A percentile compares a stretch with the other conserved stretches of the same genome.
These are phyloP conservation scores for Metschnikowia cerradonensis DNA, from an alignment of 805 yeast species.

Conservation along the genomic window DNA sequence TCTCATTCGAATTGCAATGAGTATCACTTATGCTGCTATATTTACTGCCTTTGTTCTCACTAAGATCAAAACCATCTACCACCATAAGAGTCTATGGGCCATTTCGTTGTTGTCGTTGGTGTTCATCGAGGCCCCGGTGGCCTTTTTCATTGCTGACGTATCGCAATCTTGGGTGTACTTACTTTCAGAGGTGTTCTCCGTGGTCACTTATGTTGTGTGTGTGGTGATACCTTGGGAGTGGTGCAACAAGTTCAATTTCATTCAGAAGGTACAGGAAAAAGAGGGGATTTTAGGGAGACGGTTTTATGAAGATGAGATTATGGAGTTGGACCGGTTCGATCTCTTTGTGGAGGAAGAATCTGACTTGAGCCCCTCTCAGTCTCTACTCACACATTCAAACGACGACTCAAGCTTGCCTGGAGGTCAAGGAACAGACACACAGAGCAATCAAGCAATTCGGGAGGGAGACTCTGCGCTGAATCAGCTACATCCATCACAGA, in stretches of 20 bases:
- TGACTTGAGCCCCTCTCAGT: slow-evolving; percentile 5
- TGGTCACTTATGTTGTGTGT: slow-evolving; percentile 65
- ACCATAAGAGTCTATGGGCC: slow-evolving; percentile 45
- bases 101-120: slow-evolving; percentile 54
- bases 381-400: neutral
- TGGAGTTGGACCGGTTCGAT: slow-evolving; percentile 38
- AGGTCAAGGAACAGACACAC: no score
- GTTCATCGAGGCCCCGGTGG: slow-evolving; percentile 57
- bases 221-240: slow-evolving; percentile 84
- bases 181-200: slow-evolving; percentile 67
- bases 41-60: slow-evolving; percentile 52
- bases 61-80: slow-evolving; percentile 48
- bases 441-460: no score
- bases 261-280: slow-evolving; percentile 58
- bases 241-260: slow-evolving; percentile 60
- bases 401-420: neutral
- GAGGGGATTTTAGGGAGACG: slow-evolving; percentile 74
- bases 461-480: neutral
- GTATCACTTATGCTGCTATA: slow-evolving; percentile 64
- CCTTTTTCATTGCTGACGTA: slow-evolving; percentile 72
- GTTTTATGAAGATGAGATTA: slow-evolving; percentile 63
- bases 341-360: slow-evolving; percentile 37
- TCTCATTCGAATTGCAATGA: slow-evolving; percentile 65
- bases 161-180: slow-evolving; percentile 72
- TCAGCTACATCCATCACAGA: neutral